Percentiles rank a stretch among this genome's conserved stretches.
These are phyloP conservation scores for Cordyceps pruinosa DNA, from an alignment of 2,329 filamentous ascomycete genomes.

Conservation along the genomic window DNA sequence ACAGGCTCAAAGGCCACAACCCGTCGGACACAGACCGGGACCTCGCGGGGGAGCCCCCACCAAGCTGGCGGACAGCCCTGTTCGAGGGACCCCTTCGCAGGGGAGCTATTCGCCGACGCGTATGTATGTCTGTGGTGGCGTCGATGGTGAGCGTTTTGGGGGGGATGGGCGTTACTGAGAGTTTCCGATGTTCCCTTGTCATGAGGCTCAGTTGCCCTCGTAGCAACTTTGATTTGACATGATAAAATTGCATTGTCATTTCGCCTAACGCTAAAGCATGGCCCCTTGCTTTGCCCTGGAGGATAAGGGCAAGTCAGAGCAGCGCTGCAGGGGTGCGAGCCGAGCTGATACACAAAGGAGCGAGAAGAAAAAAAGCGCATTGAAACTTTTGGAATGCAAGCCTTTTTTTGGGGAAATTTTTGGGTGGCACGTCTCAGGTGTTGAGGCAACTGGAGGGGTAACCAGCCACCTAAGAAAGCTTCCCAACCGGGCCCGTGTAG, in stretches of 20 bases:
- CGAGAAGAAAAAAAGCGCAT: not conserved
- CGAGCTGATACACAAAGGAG: constrained; percentile 3
- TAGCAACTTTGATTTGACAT: not conserved
- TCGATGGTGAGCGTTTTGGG: not conserved
- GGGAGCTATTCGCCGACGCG: not conserved
- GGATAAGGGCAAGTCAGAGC: constrained; percentile 1
- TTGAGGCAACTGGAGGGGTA: not conserved
- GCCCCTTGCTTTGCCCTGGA: not conserved
- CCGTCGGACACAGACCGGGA: not conserved
- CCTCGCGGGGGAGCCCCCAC: not conserved
- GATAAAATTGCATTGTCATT: not conserved
- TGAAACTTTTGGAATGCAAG: not conserved
- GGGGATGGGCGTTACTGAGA: too few species aligned
- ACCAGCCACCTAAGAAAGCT: not conserved
- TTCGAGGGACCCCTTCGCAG: not conserved
- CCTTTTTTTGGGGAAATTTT: not conserved
- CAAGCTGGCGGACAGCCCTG: not conserved
- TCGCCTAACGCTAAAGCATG: not conserved
- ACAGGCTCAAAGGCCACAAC: not conserved
- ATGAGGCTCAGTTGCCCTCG: too few species aligned
- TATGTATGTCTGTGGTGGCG: not conserved
- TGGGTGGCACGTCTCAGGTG: not conserved
- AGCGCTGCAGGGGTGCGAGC: not conserved
- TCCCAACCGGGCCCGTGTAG: not conserved
- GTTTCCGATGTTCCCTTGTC: too few species aligned